Evolutionary conservation across 495 filamentous ascomycete species (phyloP).

Genomic region (Sphaerosporella brunnea): DNA sequence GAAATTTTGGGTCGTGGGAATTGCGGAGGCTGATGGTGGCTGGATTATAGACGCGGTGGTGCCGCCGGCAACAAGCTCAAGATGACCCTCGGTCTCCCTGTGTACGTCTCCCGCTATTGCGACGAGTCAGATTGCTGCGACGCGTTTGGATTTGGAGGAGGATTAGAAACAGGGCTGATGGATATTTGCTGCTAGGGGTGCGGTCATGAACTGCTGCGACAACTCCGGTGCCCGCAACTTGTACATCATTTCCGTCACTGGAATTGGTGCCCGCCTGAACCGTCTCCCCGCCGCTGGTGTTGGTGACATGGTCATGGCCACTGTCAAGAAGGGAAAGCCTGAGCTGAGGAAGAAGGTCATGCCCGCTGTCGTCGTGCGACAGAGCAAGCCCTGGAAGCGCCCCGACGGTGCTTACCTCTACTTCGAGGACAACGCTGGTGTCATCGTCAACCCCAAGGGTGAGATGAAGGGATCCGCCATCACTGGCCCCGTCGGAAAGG

Average conservation of each 20-base stretch:
- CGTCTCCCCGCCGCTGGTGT: constrained; percentile 93
- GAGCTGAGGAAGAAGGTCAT: constrained; percentile 99
- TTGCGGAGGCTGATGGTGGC: constrained; percentile 7
- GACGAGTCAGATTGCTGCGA: constrained; percentile 1
- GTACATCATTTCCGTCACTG: constrained; percentile 99
- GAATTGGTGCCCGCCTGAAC: constrained; percentile 96
- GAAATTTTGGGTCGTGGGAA: constrained; percentile 1
- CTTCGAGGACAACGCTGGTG: constrained; percentile 99
- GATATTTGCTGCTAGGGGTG: constrained; percentile 43
- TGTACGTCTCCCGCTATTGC: constrained; percentile 46
- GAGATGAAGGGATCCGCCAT: constrained; percentile 99
- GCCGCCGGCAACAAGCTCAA: constrained; percentile 98
- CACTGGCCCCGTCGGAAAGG: constrained; percentile 97
- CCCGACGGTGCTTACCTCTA: constrained; percentile 96
- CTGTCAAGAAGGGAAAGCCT: constrained; percentile 99
- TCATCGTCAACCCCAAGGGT: constrained; percentile 99
- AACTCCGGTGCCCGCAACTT: constrained; percentile 97
- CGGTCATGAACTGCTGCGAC: constrained; percentile 93
- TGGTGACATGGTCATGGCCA: constrained; percentile 99
- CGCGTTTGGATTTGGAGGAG: not conserved
- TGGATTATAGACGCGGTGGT: constrained; percentile 44
- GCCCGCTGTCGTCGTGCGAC: constrained; percentile 93
- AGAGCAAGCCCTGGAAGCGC: constrained; percentile 98
- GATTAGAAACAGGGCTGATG: constrained; percentile 1
- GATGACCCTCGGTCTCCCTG: constrained; percentile 99